These are phyloP conservation scores for Guadua angustifolia DNA, from an alignment of 176 grass and related monocot species.

Conservation along the genomic window DNA sequence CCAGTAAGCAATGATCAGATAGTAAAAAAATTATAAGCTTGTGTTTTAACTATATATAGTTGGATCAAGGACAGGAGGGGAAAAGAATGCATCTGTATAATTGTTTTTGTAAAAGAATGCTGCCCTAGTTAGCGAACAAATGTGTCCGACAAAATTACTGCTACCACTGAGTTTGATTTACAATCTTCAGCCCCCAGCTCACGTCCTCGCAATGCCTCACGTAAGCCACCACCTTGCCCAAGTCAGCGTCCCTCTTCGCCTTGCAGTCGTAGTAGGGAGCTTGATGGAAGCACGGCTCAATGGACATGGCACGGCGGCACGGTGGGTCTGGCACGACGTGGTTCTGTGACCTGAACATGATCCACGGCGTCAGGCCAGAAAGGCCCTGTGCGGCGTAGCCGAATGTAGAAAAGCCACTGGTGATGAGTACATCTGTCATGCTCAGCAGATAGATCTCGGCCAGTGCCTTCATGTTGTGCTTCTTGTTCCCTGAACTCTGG, in stretches of 20 bases:
- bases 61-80: conserved; percentile 23
- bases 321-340: conserved; percentile 48
- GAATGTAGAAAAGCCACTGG: conserved; percentile 73
- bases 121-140: conserved; percentile 28
- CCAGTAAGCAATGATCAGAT: neutral
- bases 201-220: conserved; percentile 88
- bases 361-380: conserved; percentile 63
- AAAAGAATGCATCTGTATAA: conserved; percentile 1
- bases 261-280: conserved; percentile 71
- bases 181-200: conserved; percentile 68
- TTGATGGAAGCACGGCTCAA: conserved; percentile 78
- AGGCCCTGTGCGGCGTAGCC: conserved; percentile 70
- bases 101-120: neutral
- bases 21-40: neutral
- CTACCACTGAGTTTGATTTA: conserved; percentile 53
- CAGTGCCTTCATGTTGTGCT: conserved; percentile 79
- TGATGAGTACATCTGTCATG: conserved; percentile 68
- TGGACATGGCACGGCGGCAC: conserved; percentile 61
- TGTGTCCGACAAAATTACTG: conserved; percentile 14
- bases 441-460: conserved; percentile 83
- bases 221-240: conserved; percentile 51
- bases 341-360: conserved; percentile 57
- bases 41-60: conserved; percentile 50
- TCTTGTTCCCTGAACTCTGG: conserved; percentile 56
- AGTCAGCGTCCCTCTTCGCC: conserved; percentile 48